These are phyloP conservation scores for Asterophora lycoperdoides DNA, from an alignment of 768 basidiomycete species.

Conservation along the genomic window DNA sequence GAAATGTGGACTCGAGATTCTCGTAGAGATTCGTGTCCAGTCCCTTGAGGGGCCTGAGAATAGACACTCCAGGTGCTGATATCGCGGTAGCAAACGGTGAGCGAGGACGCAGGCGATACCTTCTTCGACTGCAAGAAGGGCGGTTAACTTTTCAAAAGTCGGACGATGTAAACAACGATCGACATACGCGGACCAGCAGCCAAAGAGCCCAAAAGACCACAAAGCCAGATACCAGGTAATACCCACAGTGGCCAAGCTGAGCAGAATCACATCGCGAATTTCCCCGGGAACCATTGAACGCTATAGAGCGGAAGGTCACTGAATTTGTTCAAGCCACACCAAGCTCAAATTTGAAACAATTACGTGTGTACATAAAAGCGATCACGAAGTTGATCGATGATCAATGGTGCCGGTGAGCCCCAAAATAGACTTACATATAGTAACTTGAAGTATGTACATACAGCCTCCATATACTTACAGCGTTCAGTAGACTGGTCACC, in stretches of 20 bases:
- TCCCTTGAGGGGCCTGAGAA: slow-evolving; percentile 91
- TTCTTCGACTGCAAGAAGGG: slow-evolving; percentile 51
- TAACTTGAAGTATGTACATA: no score
- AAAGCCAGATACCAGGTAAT: slow-evolving; percentile 57
- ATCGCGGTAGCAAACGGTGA: slow-evolving; percentile 53
- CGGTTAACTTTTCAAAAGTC: not conserved
- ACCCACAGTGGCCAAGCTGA: slow-evolving; percentile 36
- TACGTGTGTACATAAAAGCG: no score
- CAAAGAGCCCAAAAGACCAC: slow-evolving; percentile 65
- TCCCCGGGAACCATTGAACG: not conserved
- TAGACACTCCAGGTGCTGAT: slow-evolving; percentile 81
- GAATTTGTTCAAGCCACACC: no score
- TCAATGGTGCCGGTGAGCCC: no score
- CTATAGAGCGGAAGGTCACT: no score
- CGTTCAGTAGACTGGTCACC: no score
- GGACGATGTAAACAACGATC: not conserved
- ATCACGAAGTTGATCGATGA: no score
- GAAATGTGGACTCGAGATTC: slow-evolving; percentile 91
- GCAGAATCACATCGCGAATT: slow-evolving; percentile 7
- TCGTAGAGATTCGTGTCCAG: slow-evolving; percentile 94
- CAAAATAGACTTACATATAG: no score
- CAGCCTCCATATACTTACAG: no score
- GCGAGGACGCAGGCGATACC: slow-evolving; percentile 66
- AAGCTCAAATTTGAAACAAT: no score
- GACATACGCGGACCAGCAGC: slow-evolving; percentile 67